Conservation (phyloP, 208 protist genomes). For the Acanthamoeba rhysodes region DNA sequence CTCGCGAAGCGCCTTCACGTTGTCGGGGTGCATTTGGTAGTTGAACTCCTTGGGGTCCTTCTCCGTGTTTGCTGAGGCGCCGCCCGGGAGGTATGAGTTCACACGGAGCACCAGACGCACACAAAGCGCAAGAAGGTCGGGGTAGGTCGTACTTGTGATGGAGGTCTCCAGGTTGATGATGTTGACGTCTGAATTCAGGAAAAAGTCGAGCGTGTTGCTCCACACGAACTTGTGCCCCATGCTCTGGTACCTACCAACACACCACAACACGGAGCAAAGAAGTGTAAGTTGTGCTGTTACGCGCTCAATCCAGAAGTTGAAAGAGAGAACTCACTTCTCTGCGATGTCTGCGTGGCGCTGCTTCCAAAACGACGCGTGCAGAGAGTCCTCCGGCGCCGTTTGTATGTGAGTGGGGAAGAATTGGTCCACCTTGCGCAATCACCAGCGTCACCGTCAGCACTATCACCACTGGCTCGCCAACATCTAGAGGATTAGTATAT, state of each 20-base stretch:
- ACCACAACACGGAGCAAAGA: background rate
- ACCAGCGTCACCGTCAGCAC: background rate
- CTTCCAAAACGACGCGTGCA: background rate
- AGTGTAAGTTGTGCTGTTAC: background rate
- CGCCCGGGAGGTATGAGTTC: background rate
- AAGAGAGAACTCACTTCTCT: background rate
- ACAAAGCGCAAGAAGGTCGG: too few relatives aligned
- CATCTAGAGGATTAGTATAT: background rate
- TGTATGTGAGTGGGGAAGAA: constrained; percentile 9
- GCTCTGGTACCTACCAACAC: background rate
- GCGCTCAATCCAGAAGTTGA: background rate
- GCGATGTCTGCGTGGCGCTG: background rate
- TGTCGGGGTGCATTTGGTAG: constrained; percentile 60
- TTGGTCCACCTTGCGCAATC: constrained; percentile 7
- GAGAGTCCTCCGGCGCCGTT: background rate
- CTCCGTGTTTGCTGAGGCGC: background rate
- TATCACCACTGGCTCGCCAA: background rate
- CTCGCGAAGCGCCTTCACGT: background rate
- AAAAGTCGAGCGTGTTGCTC: constrained; percentile 29
- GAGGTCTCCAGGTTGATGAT: constrained; percentile 67
- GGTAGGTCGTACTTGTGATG: background rate
- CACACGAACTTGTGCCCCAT: constrained; percentile 39
- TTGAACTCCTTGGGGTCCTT: constrained; percentile 52
- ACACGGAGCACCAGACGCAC: background rate
- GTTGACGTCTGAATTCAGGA: constrained; percentile 47